phyloP scores from a whole-genome alignment of 768 basidiomycete species.

The Termitomyces sp. region DNA sequence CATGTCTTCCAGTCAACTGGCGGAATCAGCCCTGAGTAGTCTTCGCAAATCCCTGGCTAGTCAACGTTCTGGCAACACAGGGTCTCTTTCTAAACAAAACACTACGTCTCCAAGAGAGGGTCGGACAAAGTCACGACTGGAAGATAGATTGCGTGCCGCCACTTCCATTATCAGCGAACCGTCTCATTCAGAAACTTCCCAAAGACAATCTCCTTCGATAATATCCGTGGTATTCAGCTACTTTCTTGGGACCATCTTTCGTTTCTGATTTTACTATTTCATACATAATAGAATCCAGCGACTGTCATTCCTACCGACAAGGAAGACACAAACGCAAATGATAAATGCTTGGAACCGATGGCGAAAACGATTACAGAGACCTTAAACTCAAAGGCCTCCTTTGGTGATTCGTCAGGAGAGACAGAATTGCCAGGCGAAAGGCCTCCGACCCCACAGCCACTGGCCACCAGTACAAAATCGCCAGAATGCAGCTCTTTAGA shows the following conservation, averaged over 20 bases:
- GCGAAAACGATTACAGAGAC: background rate
- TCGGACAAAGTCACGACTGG: slow-evolving; percentile 52
- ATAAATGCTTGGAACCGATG: background rate
- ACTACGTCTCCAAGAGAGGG: slow-evolving; percentile 13
- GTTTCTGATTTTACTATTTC: slow-evolving; percentile 34
- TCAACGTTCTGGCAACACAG: slow-evolving; percentile 44
- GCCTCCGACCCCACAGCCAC: background rate
- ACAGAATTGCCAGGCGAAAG: background rate
- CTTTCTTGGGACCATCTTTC: slow-evolving; percentile 35
- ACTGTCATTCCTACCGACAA: slow-evolving; percentile 2
- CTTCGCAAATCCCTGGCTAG: slow-evolving; percentile 58
- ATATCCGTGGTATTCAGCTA: slow-evolving; percentile 18
- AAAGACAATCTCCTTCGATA: slow-evolving; percentile 35
- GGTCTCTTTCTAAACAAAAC: slow-evolving; percentile 14
- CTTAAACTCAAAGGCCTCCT: no score
- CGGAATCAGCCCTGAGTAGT: slow-evolving; percentile 55
- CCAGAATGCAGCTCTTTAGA: background rate
- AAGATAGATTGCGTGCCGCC: slow-evolving; percentile 70
- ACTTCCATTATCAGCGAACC: slow-evolving; percentile 54
- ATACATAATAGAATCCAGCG: slow-evolving; percentile 10
- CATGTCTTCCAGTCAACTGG: slow-evolving; percentile 46
- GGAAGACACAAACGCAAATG: background rate
- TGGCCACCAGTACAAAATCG: background rate
- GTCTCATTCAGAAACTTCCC: slow-evolving; percentile 35
- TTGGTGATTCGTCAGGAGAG: background rate